Base-by-base conservation (phyloP, 2,329 filamentous ascomycete species). In the Calonectria hongkongensis region DNA sequence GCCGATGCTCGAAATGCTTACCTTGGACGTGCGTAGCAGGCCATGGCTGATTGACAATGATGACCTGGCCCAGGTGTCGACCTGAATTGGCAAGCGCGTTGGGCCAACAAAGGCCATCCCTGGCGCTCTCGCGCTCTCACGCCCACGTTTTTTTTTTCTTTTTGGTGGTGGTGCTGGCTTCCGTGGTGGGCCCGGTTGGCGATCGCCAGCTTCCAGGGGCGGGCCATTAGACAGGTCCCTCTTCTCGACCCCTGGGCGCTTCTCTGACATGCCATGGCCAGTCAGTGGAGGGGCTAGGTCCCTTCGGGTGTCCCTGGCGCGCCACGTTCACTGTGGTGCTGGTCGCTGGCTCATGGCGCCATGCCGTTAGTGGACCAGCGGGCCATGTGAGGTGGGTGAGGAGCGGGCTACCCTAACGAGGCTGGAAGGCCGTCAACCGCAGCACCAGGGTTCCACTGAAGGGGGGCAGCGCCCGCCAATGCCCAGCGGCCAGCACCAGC, bases 241-340 rank as follows among this genome's bases (percentile, higher is more conserved):
- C 21, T 21, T 21, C 30, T 43, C 41, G 39, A 43, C 51, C 65
- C 65, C 65, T 47, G 28, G 48, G 16, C 16, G 27, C 41, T 39
- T 63, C 41, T 63, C 21, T 47, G 39, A 43, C 58, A 48, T 48
- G 66, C 54, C 36, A 41, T 54, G 33, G 64, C 51, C 21, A 45
- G 41, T 41, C 50, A 65, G 54, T 62, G 63, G 51, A 62, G 63
- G 68, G 30, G 27, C 33, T 33, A 65, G 66, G 66, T 62, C 25
- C 48, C 58, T 18, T 72, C 62, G 54, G 63, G 66, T 68, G 70
- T 70, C 72, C 68, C 74, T 77, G 71, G 70, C 70, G 72, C 78
- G 77, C 77, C 77, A 79, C 77, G 77, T 79, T 78, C 71, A 50
- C 63, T 64, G 66, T 48, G 71, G 48, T 72, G 69, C 60, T 63